These are phyloP conservation scores for Xanthoconium separans DNA, from an alignment of 1,284 basidiomycete genomes.

Conservation along the genomic window DNA sequence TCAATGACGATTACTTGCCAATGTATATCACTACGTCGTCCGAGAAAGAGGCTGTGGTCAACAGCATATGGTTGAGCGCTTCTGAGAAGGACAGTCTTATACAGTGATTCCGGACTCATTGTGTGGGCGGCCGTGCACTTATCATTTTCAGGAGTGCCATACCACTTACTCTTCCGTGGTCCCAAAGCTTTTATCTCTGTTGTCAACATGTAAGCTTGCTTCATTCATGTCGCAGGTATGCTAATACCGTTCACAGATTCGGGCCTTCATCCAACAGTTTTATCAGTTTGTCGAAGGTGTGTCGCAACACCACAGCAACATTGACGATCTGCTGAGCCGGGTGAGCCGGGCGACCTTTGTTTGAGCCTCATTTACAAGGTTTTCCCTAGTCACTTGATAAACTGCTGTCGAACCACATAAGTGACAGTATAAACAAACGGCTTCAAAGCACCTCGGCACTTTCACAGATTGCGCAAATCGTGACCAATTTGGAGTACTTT, in stretches of 20 bases:
- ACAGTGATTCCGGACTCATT: conserved; percentile 45
- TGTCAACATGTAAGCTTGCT: conserved; percentile 77
- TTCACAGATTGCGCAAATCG: conserved; percentile 93
- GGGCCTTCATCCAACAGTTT: conserved; percentile 93
- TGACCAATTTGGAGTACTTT: conserved; percentile 94
- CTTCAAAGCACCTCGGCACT: conserved; percentile 76
- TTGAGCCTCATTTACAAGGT: conserved; percentile 5
- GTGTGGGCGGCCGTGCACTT: conserved; percentile 1
- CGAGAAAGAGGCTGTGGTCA: conserved; percentile 78
- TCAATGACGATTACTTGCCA: conserved; percentile 88
- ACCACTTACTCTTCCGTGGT: conserved; percentile 89
- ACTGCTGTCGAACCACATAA: conserved; percentile 81
- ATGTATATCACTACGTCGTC: conserved; percentile 79
- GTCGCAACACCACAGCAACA: conserved; percentile 86
- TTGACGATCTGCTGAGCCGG: conserved; percentile 90
- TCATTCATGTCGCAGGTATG: neutral
- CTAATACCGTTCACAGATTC: conserved; percentile 54
- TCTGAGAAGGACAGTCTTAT: conserved; percentile 63
- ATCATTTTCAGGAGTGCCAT: conserved; percentile 52
- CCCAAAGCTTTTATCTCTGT: conserved; percentile 91
- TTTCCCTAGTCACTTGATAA: conserved; percentile 76
- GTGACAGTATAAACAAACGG: conserved; percentile 72
- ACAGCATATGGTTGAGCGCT: conserved; percentile 83
- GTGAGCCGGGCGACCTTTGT: conserved; percentile 41
- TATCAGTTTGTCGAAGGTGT: conserved; percentile 97